A percentile compares a stretch with the other conserved stretches of the same genome.
phyloP scores from a whole-genome alignment of 225 moss, liverwort and hornwort species.

The Neckera pumila region DNA sequence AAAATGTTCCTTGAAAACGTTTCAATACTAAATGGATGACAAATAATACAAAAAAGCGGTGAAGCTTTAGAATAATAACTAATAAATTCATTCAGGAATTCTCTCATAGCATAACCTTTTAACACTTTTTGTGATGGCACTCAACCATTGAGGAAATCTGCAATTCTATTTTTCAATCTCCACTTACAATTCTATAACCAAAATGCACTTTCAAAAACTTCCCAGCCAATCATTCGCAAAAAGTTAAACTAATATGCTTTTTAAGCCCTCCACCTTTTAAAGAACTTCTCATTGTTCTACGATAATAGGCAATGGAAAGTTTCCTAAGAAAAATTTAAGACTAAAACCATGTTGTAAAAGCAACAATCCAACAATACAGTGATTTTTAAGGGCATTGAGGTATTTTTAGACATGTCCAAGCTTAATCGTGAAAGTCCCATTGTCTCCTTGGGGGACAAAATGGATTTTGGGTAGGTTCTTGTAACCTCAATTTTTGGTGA shows the following conservation, averaged over 20 bases:
- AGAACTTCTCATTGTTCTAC: no score
- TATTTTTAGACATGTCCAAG: no score
- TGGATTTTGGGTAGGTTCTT: no score
- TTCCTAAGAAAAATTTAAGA: not conserved
- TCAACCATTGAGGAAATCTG: not conserved
- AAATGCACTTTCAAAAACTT: not conserved
- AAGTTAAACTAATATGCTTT: not conserved
- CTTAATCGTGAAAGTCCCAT: no score
- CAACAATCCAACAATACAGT: no score
- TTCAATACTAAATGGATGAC: not conserved
- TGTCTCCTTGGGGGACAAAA: no score
- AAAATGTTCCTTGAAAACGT: not conserved
- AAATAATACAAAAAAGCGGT: not conserved
- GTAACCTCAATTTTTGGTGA: no score
- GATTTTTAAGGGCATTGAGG: no score
- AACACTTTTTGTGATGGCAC: not conserved
- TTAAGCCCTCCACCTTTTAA: no score
- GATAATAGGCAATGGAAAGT: not conserved
- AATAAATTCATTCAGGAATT: not conserved
- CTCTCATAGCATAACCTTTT: not conserved
- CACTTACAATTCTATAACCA: not conserved
- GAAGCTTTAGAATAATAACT: not conserved
- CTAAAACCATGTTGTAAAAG: no score
- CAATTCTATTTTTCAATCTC: not conserved
- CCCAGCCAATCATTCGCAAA: rapidly evolving